These are phyloP conservation scores for Leishmania gerbilli DNA, from an alignment of 208 protist species.

Conservation along the genomic window DNA sequence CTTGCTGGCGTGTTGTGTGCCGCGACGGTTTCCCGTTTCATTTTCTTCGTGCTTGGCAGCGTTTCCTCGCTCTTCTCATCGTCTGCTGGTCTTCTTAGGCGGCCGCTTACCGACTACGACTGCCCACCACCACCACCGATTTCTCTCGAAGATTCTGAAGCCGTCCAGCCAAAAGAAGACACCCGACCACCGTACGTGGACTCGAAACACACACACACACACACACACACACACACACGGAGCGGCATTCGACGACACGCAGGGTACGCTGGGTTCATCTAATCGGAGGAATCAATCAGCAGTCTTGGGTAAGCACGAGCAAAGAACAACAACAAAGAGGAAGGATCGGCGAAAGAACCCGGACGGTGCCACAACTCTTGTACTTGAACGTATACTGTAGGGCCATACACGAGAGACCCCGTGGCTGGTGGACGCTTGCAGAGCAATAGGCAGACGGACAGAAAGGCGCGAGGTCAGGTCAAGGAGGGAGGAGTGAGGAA, in stretches of 20 bases:
- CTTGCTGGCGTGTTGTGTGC: not conserved
- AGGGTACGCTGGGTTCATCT: not conserved
- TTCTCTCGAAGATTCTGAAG: not conserved
- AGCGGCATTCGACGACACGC: not conserved
- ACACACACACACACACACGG: not conserved
- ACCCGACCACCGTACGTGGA: not conserved
- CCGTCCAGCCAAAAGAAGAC: not conserved
- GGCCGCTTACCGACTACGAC: not conserved
- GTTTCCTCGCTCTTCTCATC: not conserved
- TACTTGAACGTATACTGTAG: not conserved
- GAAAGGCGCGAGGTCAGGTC: not conserved
- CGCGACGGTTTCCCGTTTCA: not conserved
- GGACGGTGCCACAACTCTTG: not conserved
- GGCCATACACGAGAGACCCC: not conserved
- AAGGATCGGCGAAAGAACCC: not conserved
- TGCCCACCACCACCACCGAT: not conserved
- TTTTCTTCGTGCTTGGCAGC: not conserved
- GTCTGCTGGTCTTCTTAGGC: not conserved
- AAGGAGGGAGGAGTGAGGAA: too few relatives aligned
- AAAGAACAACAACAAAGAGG: not conserved
- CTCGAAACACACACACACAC: not conserved
- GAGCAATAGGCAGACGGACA: not conserved
- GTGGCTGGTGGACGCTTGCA: not conserved
- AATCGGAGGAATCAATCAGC: not conserved
- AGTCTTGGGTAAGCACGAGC: not conserved